A percentile compares a stretch with the other conserved stretches of the same genome.
These are phyloP conservation scores for Epichloe festucae DNA, from an alignment of 2,329 filamentous ascomycete species.

Conservation along the genomic window DNA sequence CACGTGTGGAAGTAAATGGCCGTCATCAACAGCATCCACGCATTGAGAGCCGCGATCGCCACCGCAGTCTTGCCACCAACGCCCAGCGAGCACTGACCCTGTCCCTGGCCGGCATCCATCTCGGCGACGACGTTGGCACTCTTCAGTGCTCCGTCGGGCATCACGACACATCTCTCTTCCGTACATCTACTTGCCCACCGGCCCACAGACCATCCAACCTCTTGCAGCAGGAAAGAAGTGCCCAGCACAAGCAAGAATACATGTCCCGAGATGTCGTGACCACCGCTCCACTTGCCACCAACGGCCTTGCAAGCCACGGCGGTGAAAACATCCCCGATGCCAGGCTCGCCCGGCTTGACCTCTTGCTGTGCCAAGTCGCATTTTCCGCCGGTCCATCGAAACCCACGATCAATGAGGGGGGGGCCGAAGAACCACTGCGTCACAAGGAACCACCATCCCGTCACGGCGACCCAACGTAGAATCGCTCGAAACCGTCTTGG, in stretches of 20 bases:
- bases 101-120: constrained; percentile 12
- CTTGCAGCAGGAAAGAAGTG: constrained; percentile 68
- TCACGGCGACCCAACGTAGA: constrained; percentile 59
- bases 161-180: constrained; percentile 55
- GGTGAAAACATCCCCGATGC: constrained; percentile 46
- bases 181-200: constrained; percentile 26
- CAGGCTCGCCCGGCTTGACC: constrained; percentile 30
- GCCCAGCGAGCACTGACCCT: constrained; percentile 22
- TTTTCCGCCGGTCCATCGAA: constrained; percentile 74
- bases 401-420: constrained; percentile 77
- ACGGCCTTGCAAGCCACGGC: constrained; percentile 69
- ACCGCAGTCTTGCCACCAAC: constrained; percentile 43
- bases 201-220: constrained; percentile 50
- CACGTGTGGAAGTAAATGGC: constrained; percentile 98
- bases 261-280: constrained; percentile 91
- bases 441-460: constrained; percentile 67
- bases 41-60: constrained; percentile 55
- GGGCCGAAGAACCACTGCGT: constrained; percentile 98
- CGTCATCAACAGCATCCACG: constrained; percentile 98
- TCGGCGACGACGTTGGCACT: constrained; percentile 37
- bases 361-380: constrained; percentile 51
- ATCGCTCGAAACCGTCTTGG: constrained; percentile 39
- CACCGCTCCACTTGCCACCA: constrained; percentile 80
- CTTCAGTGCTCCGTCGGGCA: constrained; percentile 53
- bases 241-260: constrained; percentile 85